Evolutionary conservation across 2,329 filamentous ascomycete species (phyloP), one percentile per base, ranked within the genome.

Genomic region (Pestalotiopsis sp.): DNA sequence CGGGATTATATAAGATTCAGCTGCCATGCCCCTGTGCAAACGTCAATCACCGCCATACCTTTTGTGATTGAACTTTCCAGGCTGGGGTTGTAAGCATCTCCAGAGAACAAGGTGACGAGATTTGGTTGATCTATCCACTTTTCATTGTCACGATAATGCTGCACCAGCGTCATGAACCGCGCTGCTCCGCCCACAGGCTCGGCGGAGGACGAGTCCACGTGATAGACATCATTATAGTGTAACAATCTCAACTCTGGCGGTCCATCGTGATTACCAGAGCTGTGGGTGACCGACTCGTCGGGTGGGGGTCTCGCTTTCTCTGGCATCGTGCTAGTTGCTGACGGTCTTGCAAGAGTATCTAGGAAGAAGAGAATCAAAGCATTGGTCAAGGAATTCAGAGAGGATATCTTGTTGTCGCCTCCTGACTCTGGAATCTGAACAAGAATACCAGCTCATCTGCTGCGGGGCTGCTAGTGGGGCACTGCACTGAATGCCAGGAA

Each of bases 151-250:
- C 90, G 89, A 77, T 97, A 97, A 78, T 95, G 86, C 69, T 93
- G 90, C 72, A 91, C 86, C 31, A 96, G 82, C 3, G 90, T 91
- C 78, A 96, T 91, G 81, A 98, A 97, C 62, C 95, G 88, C 38
- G 93, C 85, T 57, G 92, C 87, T 20, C 95, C 95, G 36, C 95
- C 95, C 2, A 94, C 90, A 1, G 95, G 95, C 76, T 97, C 93
- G 17, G 92, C 89, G 31, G 93, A 94, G 2, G 85, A 85, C 2
- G 81, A 77, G 73, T 97, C 94, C 66, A 97, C 88, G 75, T 97
- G 95, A 79, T 97, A 97, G 69, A 97, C 94, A 81, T 98, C 94
- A 80, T 97, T 97, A 85, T 92, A 97, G 82, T 97, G 95, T 39
- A 97, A 79, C 67, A 97, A 81, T n/a, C 94, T 90, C 64, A 97